Conservation (phyloP, 768 basidiomycete species). For the Leccinellum luteum region DNA sequence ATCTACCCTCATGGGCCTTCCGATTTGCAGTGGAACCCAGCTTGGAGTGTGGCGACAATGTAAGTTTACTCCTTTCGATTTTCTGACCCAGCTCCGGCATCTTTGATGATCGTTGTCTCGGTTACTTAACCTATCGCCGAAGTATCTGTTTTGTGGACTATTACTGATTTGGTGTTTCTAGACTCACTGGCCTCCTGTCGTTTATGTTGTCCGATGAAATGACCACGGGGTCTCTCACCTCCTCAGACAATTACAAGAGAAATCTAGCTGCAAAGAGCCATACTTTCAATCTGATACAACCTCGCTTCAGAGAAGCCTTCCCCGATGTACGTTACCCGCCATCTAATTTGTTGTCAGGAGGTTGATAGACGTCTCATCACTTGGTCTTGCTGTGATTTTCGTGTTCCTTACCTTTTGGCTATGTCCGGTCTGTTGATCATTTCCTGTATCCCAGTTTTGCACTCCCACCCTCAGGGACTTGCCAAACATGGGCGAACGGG, state of each 20-base stretch:
- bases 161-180: slow-evolving; percentile 32
- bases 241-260: slow-evolving; percentile 76
- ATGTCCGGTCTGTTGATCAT: slow-evolving; percentile 19
- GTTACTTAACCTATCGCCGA: slow-evolving; percentile 15
- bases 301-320: slow-evolving; percentile 84
- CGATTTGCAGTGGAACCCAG: slow-evolving; percentile 81
- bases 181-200: slow-evolving; percentile 87
- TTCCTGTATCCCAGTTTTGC: slow-evolving; percentile 55
- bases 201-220: slow-evolving; percentile 97
- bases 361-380: slow-evolving; percentile 22
- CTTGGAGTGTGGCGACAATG: slow-evolving; percentile 96
- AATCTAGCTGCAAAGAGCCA: slow-evolving; percentile 78
- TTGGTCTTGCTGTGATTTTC: slow-evolving; percentile 17
- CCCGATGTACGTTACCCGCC: slow-evolving; percentile 65
- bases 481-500: slow-evolving; percentile 91
- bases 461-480: slow-evolving; percentile 62
- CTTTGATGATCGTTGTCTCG: slow-evolving; percentile 8
- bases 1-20: background rate
- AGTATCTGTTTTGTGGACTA: background rate
- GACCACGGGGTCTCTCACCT: slow-evolving; percentile 90
- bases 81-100: background rate
- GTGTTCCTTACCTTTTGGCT: slow-evolving; percentile 14
- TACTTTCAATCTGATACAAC: slow-evolving; percentile 76
- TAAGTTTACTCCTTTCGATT: slow-evolving; percentile 37
- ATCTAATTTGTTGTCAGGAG: slow-evolving; percentile 18